Base-by-base conservation (phyloP, 106 monocot species). In the Vanilla planifolia region DNA sequence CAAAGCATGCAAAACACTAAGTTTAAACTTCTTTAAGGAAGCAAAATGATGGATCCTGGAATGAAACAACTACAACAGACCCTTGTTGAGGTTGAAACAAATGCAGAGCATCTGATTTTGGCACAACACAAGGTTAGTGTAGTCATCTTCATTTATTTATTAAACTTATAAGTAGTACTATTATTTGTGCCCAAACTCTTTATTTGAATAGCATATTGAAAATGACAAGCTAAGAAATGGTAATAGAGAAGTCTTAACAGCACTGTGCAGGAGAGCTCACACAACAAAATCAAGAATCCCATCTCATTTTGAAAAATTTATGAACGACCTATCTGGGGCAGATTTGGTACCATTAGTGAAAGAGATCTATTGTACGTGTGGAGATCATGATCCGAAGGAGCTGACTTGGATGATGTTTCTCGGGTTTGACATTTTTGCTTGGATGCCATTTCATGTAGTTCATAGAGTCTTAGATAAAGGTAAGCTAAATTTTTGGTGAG, bases 341-440 rank as follows among this genome's bases (percentile, higher is more conserved):
- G 71, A 58, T 59, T 71, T 76, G 33, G 76, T 57, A 33, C 63
- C 74, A 45, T 23, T 96, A 19, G 78, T 96, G 57, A 81, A 81
- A 62, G 96, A 96, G 67, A 84, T 91, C 61, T 96, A 91, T 51
- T 57, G 83, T 29, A 87, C 91, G 23, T 96, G 96, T 67, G 96
- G 96, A 28, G 62, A 76, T 56, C 77, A 96, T 63, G 84, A 96
- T 28, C 32, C 90, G 0, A 76, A 74, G 59, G 84, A 91, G 59
- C 48, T 60, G 47, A 91, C 90, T 21, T 96, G 96, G 91, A 73
- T 87, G 76, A 84, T 87, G 80, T 75, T 96, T 72, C 80, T 86
- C 17, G 90, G 90, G 10, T 87, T 87, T 56, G 96, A 96, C 59
- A 74, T 84, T 33, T 96, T 96, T 79, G 74, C 66, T 19, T 61